A percentile compares a stretch with the other conserved stretches of the same genome.
Evolutionary conservation across 2,329 filamentous ascomycete species (phyloP).

Genomic region (Emericellopsis cladophorae): DNA sequence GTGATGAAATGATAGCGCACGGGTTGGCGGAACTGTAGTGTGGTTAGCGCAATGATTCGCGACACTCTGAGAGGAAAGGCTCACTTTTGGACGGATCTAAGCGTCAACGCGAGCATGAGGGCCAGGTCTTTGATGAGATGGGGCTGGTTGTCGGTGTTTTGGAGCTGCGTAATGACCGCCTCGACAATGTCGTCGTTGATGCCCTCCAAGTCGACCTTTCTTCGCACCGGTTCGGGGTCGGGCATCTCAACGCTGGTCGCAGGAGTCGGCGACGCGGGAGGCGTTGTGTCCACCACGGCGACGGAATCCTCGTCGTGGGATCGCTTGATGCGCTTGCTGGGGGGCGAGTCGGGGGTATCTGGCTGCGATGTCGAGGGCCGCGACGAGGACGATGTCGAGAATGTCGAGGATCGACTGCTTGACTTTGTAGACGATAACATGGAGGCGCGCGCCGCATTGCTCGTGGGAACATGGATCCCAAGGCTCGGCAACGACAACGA

Average conservation of each 20-base stretch:
- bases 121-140: constrained; percentile 93
- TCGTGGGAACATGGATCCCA: constrained; percentile 75
- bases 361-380: constrained; percentile 15
- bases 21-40: constrained; percentile 76
- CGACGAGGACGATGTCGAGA: constrained; percentile 16
- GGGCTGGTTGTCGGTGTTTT: constrained; percentile 81
- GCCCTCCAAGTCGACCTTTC: constrained; percentile 51
- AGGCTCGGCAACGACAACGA: constrained; percentile 85
- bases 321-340: constrained; percentile 63
- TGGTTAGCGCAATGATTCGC: constrained; percentile 2
- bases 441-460: constrained; percentile 46
- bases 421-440: constrained; percentile 29
- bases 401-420: constrained; percentile 12
- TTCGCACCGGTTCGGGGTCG: constrained; percentile 8
- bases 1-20: constrained; percentile 86
- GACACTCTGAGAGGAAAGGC: constrained; percentile 22
- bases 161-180: constrained; percentile 75
- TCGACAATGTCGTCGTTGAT: constrained; percentile 95
- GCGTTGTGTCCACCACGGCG: constrained; percentile 61
- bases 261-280: constrained; percentile 29
- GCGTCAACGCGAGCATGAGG: constrained; percentile 59
- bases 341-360: constrained; percentile 21
- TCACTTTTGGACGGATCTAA: constrained; percentile 85
- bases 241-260: constrained; percentile 14
- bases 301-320: constrained; percentile 66